Evolutionary conservation across 352 stramenopile genomes (phyloP).

Genomic region (Pythium angustatum): DNA sequence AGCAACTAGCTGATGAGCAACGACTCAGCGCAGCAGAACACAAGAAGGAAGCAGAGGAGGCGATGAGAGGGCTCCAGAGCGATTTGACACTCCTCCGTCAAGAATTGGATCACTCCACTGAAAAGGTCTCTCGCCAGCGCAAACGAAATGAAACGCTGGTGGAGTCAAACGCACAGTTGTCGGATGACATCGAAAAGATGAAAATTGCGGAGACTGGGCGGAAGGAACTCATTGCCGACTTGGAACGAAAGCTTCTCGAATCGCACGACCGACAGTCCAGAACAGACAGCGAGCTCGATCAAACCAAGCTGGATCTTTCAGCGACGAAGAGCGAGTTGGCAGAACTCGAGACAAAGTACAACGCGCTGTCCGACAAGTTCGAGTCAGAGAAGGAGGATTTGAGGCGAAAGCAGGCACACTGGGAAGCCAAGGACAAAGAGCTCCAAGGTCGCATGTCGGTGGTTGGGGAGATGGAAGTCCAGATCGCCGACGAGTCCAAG

Average conservation of each 20-base stretch:
- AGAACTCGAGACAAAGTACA: neutral
- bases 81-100: constrained; percentile 12
- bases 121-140: constrained; percentile 20
- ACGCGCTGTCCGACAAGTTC: constrained; percentile 4
- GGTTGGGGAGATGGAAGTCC: constrained; percentile 21
- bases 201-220: neutral
- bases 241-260: constrained; percentile 10
- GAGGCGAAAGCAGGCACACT: constrained; percentile 15
- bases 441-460: constrained; percentile 16
- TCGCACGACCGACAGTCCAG: neutral
- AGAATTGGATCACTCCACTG: constrained; percentile 21
- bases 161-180: constrained; percentile 18
- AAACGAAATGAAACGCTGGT: constrained; percentile 23
- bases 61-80: neutral
- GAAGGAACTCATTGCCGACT: neutral
- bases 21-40: neutral
- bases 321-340: constrained; percentile 2
- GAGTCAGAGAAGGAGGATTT: constrained; percentile 4
- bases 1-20: constrained; percentile 1
- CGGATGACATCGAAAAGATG: constrained; percentile 13
- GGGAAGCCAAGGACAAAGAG: constrained; percentile 26
- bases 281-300: neutral
- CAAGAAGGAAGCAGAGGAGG: constrained; percentile 9
- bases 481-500: constrained; percentile 27
- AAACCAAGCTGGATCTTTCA: constrained; percentile 2